Evolutionary conservation across 257 asterid genomes (phyloP), one percentile per base, ranked within the genome.

Genomic region (Petrea volubilis): DNA sequence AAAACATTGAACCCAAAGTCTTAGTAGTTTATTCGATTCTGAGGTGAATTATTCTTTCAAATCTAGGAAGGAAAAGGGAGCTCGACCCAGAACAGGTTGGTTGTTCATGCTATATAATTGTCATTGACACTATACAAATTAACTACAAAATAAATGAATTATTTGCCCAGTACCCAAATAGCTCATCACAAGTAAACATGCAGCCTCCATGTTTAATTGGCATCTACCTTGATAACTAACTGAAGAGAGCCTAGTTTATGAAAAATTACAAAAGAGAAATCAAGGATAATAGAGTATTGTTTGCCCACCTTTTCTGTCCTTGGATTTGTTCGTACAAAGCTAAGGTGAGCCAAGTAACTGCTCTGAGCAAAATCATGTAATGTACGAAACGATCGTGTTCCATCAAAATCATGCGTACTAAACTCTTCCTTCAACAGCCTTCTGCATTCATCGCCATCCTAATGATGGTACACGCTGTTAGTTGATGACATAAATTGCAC

Each of bases 331-430:
- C 90, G 91, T 27, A 92, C 97, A 60, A 90, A 92, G 64, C 90
- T 56, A 73, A 95, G 98, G 72, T 69, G 87, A 74, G 92, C 85
- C 83, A 92, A 79, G 74, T 95, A 95, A 80, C 88, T 92, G 85
- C 85, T 88, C 84, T 92, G 97, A 3, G 97, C 99, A 77, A 95
- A 90, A 82, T 92, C 99, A 83, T 95, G 99, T 36, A 90, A 62
- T 5, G 98, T 83, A 40, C 96, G 91, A 60, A 76, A 83, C 21
- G 88, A 82, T 38, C 91, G 81, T 33, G 89, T 53, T 64, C 87
- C 88, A 9, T 78, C 90, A 53, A 74, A 76, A 72, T 86, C 88
- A 36, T 76, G 81, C 38, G 85, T 80, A 51, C 78, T 82, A 57
- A 76, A 74, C 74, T 86, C 90, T 64, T 86, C 90, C 82, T 85